Evolutionary conservation across 2,329 filamentous ascomycete species (phyloP).

Genomic region (Fusarium zealandicum): DNA sequence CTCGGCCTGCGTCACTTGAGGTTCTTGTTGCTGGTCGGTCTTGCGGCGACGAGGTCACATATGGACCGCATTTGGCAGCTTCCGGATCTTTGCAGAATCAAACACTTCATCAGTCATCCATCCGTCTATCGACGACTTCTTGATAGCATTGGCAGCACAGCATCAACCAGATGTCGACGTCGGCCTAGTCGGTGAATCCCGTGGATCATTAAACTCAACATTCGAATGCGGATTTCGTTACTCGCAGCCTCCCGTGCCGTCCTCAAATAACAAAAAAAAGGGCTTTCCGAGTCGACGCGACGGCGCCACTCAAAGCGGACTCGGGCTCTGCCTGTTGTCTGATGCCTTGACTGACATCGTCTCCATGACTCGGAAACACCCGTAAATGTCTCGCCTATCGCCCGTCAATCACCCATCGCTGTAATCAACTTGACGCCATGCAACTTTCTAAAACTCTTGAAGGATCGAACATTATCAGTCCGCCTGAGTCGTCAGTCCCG

Average conservation of each 20-base stretch:
- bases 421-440: slow-evolving; percentile 44
- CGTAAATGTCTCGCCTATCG: slow-evolving; percentile 45
- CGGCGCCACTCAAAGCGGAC: slow-evolving; percentile 38
- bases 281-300: slow-evolving; percentile 40
- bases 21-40: slow-evolving; percentile 48
- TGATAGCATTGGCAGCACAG: slow-evolving; percentile 49
- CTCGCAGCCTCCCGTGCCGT: slow-evolving; percentile 44
- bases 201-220: slow-evolving; percentile 45
- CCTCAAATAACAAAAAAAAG: slow-evolving; percentile 37
- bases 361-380: slow-evolving; percentile 41
- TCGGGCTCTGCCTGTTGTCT: slow-evolving; percentile 22
- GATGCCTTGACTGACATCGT: slow-evolving; percentile 41
- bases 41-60: slow-evolving; percentile 49
- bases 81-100: slow-evolving; percentile 51
- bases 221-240: slow-evolving; percentile 44
- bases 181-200: slow-evolving; percentile 45
- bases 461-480: slow-evolving; percentile 1
- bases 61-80: slow-evolving; percentile 50
- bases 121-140: slow-evolving; percentile 48
- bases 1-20: slow-evolving; percentile 46
- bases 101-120: slow-evolving; percentile 50
- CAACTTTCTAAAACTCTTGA: slow-evolving; percentile 26
- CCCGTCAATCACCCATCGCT: slow-evolving; percentile 41
- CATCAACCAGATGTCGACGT: slow-evolving; percentile 46
- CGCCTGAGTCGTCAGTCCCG: not conserved